Evolutionary conservation across 2,329 filamentous ascomycete species (phyloP), one percentile per base, ranked within the genome.

Genomic region (Colletotrichum euphorbiae): DNA sequence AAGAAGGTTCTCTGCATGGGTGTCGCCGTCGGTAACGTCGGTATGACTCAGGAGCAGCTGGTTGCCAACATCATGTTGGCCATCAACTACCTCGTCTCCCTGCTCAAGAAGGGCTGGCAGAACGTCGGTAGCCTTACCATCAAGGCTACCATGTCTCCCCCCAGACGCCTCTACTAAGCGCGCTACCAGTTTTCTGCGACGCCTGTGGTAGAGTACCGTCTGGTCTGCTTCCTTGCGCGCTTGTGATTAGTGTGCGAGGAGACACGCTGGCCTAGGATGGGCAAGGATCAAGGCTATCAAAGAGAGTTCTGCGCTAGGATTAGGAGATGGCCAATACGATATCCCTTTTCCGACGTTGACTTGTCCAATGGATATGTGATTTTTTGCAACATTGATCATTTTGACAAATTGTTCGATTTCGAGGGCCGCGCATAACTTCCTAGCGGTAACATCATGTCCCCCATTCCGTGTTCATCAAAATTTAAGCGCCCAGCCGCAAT

Each of bases 1-100:
- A 99, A 99, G 93, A 99, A 99, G 93, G 96, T 99, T 83, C 90
- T 99, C 77, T 99, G 96, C 90, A 94, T 99, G 90, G 96, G 95
- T 92, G 95, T 98, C 82, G 96, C 96, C 77, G 93, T 99, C 80
- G 96, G 96, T 82, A 97, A 99, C 86, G 96, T 99, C 78, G 94
- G 91, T 79, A 99, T 99, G 96, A 92, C 89, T 74, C 87, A 93
- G 87, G 96, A 99, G 80, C 93, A 98, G 89, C 87, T 99, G 76
- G 91, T 99, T 76, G 92, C 89, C 81, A 99, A 99, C 92, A 94
- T 98, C 86, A 99, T 99, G 96, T 87, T 99, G 87, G 90, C 95
- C 85, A 98, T 99, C 91, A 99, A 99, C 93, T 99, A 99, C 91
- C 91, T 99, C 75, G 95, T 99, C 83, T 98, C 94, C 74, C 89